Evolutionary conservation across 2,329 filamentous ascomycete genomes (phyloP), one percentile per base, ranked within the genome.

Genomic region (Fusarium euwallaceae): DNA sequence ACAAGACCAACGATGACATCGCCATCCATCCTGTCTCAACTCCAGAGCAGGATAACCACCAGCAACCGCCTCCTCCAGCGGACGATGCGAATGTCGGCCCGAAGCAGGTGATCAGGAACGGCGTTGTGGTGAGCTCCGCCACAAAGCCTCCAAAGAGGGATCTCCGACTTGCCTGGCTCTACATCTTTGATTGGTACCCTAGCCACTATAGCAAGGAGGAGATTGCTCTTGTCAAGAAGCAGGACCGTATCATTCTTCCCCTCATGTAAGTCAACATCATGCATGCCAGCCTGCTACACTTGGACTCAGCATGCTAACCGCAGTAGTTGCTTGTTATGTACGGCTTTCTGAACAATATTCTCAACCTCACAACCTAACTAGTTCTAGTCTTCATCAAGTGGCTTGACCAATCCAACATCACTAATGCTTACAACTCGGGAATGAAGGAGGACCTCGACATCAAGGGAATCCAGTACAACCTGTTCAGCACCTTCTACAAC

Each of bases 341-440:
- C 58, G 8, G 66, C 4, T 48, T 48, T 48, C 43, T 8, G 8
- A 24, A 10, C 14, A 17, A 27, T 24, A 48, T 59, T 11, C 5
- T 48, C 8, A 24, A 12, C 2, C 2, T 61, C 37, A 3, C 27
- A 22, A 11, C 16, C 66, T 69, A 14, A 71, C 24, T 14, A 22
- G n/a, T 22, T 2, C 24, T 16, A 76, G 73, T 69, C 61, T 76
- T 76, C 41, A 77, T 82, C 61, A 83, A 83, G 45, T 82, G 80
- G 66, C 81, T 84, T 4, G 81, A 83, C 37, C 65, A 70, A 61
- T 70, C 71, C 58, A 82, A 80, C 60, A 76, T 81, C 69, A 81
- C 78, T 67, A 82, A 81, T 66, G 84, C 83, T 9, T 85, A 84
- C 55, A 80, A 83, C 17, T 82, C 80, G 0, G 83, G 83, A 1